Conservation (phyloP, 352 stramenopile genomes). For the Thalassiosira mediterranea region DNA sequence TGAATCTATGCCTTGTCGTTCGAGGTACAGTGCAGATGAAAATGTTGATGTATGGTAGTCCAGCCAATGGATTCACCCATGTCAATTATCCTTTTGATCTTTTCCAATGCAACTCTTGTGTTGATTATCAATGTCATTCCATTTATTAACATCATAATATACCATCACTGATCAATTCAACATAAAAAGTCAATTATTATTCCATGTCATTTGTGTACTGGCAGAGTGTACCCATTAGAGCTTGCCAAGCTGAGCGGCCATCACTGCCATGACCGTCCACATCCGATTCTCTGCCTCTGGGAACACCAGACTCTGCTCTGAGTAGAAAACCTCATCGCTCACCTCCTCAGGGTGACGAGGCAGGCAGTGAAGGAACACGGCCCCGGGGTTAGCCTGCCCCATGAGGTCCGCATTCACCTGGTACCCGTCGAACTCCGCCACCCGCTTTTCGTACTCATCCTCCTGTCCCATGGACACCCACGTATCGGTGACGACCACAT, state of each 20-base stretch:
- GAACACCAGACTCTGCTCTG: slow-evolving; percentile 93
- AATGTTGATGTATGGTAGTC: too few species aligned
- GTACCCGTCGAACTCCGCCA: slow-evolving; percentile 95
- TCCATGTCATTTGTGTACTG: too few species aligned
- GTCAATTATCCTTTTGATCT: too few species aligned
- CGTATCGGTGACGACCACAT: slow-evolving; percentile 97
- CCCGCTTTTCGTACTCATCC: slow-evolving; percentile 90
- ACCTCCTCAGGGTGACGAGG: slow-evolving; percentile 97
- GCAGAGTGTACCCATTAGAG: too few species aligned
- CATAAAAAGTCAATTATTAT: too few species aligned
- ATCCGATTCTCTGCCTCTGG: slow-evolving; percentile 97
- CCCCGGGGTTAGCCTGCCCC: slow-evolving; percentile 87
- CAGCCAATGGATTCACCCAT: too few species aligned
- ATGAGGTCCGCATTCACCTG: slow-evolving; percentile 92
- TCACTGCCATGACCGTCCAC: slow-evolving; percentile 98
- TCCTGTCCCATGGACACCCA: slow-evolving; percentile 89
- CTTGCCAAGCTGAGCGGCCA: slow-evolving; percentile 81
- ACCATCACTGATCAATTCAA: too few species aligned
- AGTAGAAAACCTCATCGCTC: slow-evolving; percentile 97
- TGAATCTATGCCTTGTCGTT: too few species aligned
- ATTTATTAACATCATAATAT: too few species aligned
- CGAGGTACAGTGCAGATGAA: too few species aligned
- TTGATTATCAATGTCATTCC: too few species aligned
- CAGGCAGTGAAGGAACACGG: slow-evolving; percentile 97
- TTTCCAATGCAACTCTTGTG: too few species aligned